phyloP scores from a whole-genome alignment of 192 early-diverging fungal genomes.

The Entomortierella lignicola region DNA sequence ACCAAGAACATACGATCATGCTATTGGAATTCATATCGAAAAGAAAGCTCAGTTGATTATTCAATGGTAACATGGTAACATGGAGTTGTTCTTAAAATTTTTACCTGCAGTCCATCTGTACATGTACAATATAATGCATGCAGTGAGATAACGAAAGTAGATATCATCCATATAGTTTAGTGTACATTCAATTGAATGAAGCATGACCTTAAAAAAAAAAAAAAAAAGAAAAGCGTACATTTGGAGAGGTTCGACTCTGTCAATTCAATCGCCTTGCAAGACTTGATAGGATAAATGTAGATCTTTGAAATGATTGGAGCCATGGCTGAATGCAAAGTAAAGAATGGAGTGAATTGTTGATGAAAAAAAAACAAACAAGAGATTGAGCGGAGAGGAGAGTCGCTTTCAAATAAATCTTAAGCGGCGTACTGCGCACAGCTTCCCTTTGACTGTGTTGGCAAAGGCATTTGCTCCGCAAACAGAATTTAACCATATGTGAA shows the following conservation, averaged over 20 bases:
- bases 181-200: too few relatives aligned
- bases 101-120: slow-evolving; percentile 9
- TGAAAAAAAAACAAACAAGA: slow-evolving; percentile 10
- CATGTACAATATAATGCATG: too few relatives aligned
- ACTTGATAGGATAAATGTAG: slow-evolving; percentile 69
- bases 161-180: too few relatives aligned
- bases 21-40: neutral
- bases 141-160: too few relatives aligned
- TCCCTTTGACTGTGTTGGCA: too few relatives aligned
- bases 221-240: slow-evolving; percentile 8
- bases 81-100: too few relatives aligned
- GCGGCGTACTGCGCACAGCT: neutral
- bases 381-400: too few relatives aligned
- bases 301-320: slow-evolving; percentile 50
- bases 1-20: slow-evolving; percentile 60
- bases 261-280: slow-evolving; percentile 61
- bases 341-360: slow-evolving; percentile 2
- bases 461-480: too few relatives aligned
- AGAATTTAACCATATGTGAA: too few relatives aligned
- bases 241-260: slow-evolving; percentile 40
- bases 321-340: slow-evolving; percentile 11
- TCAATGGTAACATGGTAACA: too few relatives aligned
- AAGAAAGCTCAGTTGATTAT: neutral
- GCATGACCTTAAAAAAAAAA: neutral
- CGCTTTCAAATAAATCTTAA: too few relatives aligned